These are phyloP conservation scores for Malus hybrid DNA, from an alignment of 331 rosid genomes.

Conservation along the genomic window DNA sequence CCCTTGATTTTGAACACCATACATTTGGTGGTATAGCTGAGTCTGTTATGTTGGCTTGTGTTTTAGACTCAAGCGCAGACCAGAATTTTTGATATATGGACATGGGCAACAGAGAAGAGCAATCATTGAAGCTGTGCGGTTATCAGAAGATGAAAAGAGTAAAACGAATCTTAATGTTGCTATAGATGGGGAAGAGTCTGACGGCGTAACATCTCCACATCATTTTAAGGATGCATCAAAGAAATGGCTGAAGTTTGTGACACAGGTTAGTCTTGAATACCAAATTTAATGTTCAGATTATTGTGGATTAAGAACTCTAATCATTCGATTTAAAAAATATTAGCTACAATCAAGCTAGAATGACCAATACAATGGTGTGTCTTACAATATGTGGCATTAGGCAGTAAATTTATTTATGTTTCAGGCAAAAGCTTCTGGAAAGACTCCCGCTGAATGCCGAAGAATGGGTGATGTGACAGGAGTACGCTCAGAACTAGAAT, in stretches of 20 bases:
- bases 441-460: constrained; percentile 46
- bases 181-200: constrained; percentile 39
- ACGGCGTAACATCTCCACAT: constrained; percentile 32
- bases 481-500: constrained; percentile 45
- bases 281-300: neutral
- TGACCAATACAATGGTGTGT: neutral
- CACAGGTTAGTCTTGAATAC: constrained; percentile 52
- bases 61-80: constrained; percentile 74
- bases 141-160: constrained; percentile 47
- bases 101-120: constrained; percentile 92
- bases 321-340: neutral
- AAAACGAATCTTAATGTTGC: constrained; percentile 25
- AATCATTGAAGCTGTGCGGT: constrained; percentile 71
- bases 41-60: neutral
- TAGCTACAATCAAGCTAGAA: neutral
- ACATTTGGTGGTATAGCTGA: neutral
- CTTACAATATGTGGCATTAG: neutral
- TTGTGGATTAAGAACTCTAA: neutral
- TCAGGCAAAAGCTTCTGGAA: constrained; percentile 95
- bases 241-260: constrained; percentile 89
- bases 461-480: constrained; percentile 70
- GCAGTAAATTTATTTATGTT: constrained; percentile 17
- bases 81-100: constrained; percentile 86
- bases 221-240: constrained; percentile 69
- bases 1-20: neutral